A percentile compares a stretch with the other conserved stretches of the same genome.
Conservation (phyloP, 2,329 filamentous ascomycete genomes). For the Colletotrichum orchidophilum region DNA sequence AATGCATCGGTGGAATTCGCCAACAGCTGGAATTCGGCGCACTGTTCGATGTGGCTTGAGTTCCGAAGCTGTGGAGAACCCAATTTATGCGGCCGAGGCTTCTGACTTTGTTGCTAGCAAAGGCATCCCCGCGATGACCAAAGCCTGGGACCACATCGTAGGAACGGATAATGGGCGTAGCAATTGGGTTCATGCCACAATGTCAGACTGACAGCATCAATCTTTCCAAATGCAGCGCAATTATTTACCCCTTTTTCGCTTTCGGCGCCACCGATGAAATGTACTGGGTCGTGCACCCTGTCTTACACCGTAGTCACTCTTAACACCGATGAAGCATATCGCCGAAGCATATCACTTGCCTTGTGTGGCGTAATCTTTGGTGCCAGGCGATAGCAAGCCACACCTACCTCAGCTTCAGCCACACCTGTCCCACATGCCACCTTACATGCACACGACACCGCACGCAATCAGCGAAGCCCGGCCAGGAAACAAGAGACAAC, state of each 20-base stretch:
- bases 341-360: too few species aligned
- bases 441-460: slow-evolving; percentile 23
- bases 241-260: slow-evolving; percentile 11
- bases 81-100: neutral
- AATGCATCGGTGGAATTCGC: neutral
- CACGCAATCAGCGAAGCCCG: slow-evolving; percentile 30
- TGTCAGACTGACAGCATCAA: slow-evolving; percentile 12
- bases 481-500: slow-evolving; percentile 14
- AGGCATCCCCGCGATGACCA: neutral
- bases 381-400: neutral
- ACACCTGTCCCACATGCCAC: slow-evolving; percentile 27
- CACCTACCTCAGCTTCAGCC: slow-evolving; percentile 22
- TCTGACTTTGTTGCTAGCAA: neutral
- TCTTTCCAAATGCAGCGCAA: slow-evolving; percentile 1
- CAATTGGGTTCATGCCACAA: neutral
- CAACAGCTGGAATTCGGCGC: slow-evolving; percentile 1
- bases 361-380: neutral
- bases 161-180: slow-evolving; percentile 4
- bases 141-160: neutral
- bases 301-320: neutral
- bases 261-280: slow-evolving; percentile 22
- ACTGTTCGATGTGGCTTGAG: slow-evolving; percentile 6
- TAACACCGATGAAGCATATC: neutral
- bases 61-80: neutral
- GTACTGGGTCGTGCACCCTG: neutral